phyloP scores from a whole-genome alignment of 352 stramenopile species.

The Phytophthora ohioensis region DNA sequence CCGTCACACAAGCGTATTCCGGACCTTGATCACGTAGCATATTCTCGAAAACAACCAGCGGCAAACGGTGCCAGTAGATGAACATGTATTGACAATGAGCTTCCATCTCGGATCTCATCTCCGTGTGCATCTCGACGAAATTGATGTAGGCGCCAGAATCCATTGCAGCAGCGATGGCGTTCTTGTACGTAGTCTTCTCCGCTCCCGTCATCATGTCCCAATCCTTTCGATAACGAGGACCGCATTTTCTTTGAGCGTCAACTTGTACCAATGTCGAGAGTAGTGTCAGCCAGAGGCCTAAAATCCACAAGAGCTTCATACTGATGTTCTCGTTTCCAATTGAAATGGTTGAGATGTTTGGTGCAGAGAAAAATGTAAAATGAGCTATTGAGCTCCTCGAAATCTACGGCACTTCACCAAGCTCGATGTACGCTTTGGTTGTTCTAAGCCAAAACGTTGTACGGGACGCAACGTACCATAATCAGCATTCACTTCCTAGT shows the following conservation, averaged over 20 bases:
- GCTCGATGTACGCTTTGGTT: too few relatives aligned
- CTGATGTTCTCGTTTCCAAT: too few relatives aligned
- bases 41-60: conserved; percentile 82
- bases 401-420: too few relatives aligned
- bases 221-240: conserved; percentile 49
- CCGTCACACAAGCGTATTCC: conserved; percentile 71
- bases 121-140: conserved; percentile 73
- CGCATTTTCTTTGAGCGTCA: background rate
- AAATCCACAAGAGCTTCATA: conserved; percentile 8
- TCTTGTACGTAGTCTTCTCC: conserved; percentile 61
- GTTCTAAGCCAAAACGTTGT: too few relatives aligned
- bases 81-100: conserved; percentile 81
- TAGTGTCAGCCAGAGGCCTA: conserved; percentile 1
- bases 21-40: conserved; percentile 74
- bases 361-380: too few relatives aligned
- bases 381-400: too few relatives aligned
- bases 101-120: conserved; percentile 62
- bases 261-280: background rate
- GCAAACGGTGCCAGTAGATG: conserved; percentile 82
- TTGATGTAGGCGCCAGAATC: conserved; percentile 64
- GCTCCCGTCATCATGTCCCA: conserved; percentile 50
- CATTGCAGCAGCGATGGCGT: conserved; percentile 57
- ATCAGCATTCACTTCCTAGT: too few relatives aligned
- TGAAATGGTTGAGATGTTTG: too few relatives aligned
- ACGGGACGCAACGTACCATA: too few relatives aligned